Conservation (phyloP, 805 yeast genomes). For the Priceomyces haplophilus region DNA sequence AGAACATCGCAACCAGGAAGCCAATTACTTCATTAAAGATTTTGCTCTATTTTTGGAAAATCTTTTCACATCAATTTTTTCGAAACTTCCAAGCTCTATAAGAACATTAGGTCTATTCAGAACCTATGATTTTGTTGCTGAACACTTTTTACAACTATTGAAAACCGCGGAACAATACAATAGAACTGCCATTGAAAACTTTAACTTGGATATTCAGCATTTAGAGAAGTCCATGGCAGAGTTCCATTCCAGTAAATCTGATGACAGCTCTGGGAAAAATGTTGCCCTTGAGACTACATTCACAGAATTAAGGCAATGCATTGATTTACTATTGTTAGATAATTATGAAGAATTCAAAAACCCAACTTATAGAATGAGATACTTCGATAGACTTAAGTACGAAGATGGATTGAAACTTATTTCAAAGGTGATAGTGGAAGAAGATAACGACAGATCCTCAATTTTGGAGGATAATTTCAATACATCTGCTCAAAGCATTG, state of each 20-base stretch:
- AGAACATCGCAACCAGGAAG: slow-evolving; percentile 47
- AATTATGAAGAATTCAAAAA: slow-evolving; percentile 62
- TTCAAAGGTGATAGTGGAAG: slow-evolving; percentile 43
- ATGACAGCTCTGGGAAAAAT: slow-evolving; percentile 16
- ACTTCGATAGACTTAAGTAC: slow-evolving; percentile 70
- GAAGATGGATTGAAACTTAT: slow-evolving; percentile 66
- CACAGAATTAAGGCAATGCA: slow-evolving; percentile 74
- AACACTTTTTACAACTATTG: slow-evolving; percentile 61
- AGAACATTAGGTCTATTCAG: slow-evolving; percentile 78
- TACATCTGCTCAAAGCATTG: slow-evolving; percentile 10
- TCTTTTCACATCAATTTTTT: slow-evolving; percentile 80
- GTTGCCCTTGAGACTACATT: slow-evolving; percentile 70
- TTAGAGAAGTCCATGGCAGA: slow-evolving; percentile 56
- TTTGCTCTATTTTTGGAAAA: slow-evolving; percentile 82
- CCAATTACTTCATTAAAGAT: slow-evolving; percentile 74
- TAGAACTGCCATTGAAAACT: slow-evolving; percentile 62
- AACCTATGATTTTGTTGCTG: slow-evolving; percentile 81
- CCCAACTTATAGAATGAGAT: slow-evolving; percentile 40
- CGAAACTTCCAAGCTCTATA: slow-evolving; percentile 74
- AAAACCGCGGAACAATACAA: slow-evolving; percentile 56
- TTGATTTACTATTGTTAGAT: slow-evolving; percentile 65
- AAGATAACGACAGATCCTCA: slow-evolving; percentile 14
- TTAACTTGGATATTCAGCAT: slow-evolving; percentile 75
- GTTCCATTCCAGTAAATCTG: slow-evolving; percentile 24
- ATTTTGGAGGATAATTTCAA: slow-evolving; percentile 8